phyloP scores from a whole-genome alignment of 2,329 filamentous ascomycete species.

The Fusarium beomiforme region DNA sequence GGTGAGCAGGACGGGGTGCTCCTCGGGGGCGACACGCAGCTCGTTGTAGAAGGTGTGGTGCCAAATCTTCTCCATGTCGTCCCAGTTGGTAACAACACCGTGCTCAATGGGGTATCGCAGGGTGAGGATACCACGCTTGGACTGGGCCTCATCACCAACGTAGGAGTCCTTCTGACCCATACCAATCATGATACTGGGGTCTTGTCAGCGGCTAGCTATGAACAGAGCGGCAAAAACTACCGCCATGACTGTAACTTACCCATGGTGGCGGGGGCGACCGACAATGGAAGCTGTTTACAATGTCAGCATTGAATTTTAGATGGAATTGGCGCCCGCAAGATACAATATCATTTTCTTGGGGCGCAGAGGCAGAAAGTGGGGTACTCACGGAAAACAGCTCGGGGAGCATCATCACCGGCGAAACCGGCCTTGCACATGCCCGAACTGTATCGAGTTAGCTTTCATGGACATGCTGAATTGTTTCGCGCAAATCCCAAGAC shows the following conservation, averaged over 20 bases:
- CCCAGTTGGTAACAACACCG: constrained; percentile 99
- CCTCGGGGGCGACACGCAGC: constrained; percentile 98
- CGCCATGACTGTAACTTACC: constrained; percentile 70
- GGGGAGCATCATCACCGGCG: constrained; percentile 99
- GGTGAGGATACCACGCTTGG: constrained; percentile 99
- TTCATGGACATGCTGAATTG: constrained; percentile 1
- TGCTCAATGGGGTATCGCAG: constrained; percentile 99
- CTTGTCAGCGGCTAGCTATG: constrained; percentile 25
- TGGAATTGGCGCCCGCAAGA: constrained; percentile 14
- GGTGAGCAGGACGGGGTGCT: constrained; percentile 99
- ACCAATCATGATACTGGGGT: constrained; percentile 97
- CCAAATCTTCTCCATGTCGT: constrained; percentile 99
- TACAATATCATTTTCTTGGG: constrained; percentile 31
- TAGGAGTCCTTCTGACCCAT: constrained; percentile 99
- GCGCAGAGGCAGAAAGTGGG: constrained; percentile 46
- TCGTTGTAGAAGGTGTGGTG: constrained; percentile 99
- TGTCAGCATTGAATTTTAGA: constrained; percentile 49
- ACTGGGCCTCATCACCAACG: constrained; percentile 99
- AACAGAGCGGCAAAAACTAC: constrained; percentile 22
- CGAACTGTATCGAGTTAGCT: constrained; percentile 74
- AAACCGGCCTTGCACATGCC: constrained; percentile 99
- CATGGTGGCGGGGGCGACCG: constrained; percentile 99
- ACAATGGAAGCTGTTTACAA: constrained; percentile 87
- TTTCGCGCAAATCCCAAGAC: constrained; percentile 1
- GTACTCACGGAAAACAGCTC: constrained; percentile 99